Base-by-base conservation (phyloP, 2,329 filamentous ascomycete species). In the Colletotrichum sp. region DNA sequence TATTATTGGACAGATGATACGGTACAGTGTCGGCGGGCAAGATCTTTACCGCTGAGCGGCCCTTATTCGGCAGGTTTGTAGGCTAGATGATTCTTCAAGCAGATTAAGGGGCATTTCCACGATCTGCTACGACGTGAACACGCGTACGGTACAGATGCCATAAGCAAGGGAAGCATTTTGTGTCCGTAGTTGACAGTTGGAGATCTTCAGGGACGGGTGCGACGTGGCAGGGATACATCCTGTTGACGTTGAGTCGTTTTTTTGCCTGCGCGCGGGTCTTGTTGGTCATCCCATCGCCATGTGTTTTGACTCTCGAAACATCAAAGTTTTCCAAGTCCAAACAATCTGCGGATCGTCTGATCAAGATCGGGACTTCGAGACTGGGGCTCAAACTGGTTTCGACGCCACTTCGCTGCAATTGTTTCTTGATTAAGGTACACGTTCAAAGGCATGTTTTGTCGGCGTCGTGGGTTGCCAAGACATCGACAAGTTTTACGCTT, bases 281-380 rank as follows among this genome's bases (percentile, higher is more conserved):
- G 55, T 59, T 39, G 57, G 66, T 39, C 49, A 55, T 49, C 62
- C 30, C 49, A 55, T 49, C 49, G 18, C 21, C 36, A 32, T 55
- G 16, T 55, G 32, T 28, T 68, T 72, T 26, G 55, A 68, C 69
- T 57, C 26, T 28, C 64, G 62, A 75, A 75, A 72, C 72, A 55
- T 63, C 63, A 72, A 57, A 68, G 28, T 72, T 67, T 75, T 72
- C 57, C 12, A 9, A 73, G 15, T 26, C 24, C 15, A 63, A 71
- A 70, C 39, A 63, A 63, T 24, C 3, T 36, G 44, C n/a, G 30
- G 36, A 39, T 32, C 13, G 44, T 34, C 32, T 16, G 36, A 39
- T 36, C 16, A 70, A 63, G 7, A 24, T 26, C 24, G 26, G 62
- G 18, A 32, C 44, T 32, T 30, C 21, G 34, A 65, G 16, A 57